Evolutionary conservation across 106 monocot species (phyloP), one percentile per base, ranked within the genome.

Genomic region (Vanilla planifolia): DNA sequence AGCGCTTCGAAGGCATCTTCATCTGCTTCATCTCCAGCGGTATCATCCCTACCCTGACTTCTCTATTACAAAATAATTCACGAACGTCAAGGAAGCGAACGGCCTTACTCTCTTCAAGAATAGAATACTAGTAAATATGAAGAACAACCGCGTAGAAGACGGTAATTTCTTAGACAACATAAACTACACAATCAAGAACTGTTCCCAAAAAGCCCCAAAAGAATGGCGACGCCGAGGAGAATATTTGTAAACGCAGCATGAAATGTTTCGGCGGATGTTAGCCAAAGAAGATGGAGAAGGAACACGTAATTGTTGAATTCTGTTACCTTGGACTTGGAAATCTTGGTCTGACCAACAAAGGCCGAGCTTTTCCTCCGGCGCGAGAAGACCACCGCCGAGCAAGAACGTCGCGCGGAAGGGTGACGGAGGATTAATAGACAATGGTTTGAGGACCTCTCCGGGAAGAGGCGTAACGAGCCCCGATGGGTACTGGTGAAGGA

Each of bases 1-100:
- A 96, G 91, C 10, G 86, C 81, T 71, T 96, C 91, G 69, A 96
- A 65, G 36, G 86, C 95, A 80, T 84, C 91, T 69, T 91, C 84
- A 69, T 87, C 89, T 51, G 73, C 55, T 23, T 75, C 75, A 61
- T 71, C 71, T 35, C 62, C 75, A 20, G 61, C 81, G 14, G 28
- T 62, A 15, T 74, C 72, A 51, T 71, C 75, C 27, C 51, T 43
- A 50, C 66, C 60, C 37, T 41, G 11, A 67, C 48, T 45, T 66
- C 24, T 79, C 89, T 85, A 70, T 25, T 1, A 60, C 5, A 27
- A 53, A 52, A 28, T 27, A 15, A 53, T 32, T 40, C 40, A 53
- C 53, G 16, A 17, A 53, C 15, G 16, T 9, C 28, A 53, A 32
- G 15, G 30, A 53, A 53, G 29, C n/a, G n/a, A n/a, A n/a, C n/a